These are phyloP conservation scores for Nakazawaea wyomingensis DNA, from an alignment of 805 yeast species.

Conservation along the genomic window DNA sequence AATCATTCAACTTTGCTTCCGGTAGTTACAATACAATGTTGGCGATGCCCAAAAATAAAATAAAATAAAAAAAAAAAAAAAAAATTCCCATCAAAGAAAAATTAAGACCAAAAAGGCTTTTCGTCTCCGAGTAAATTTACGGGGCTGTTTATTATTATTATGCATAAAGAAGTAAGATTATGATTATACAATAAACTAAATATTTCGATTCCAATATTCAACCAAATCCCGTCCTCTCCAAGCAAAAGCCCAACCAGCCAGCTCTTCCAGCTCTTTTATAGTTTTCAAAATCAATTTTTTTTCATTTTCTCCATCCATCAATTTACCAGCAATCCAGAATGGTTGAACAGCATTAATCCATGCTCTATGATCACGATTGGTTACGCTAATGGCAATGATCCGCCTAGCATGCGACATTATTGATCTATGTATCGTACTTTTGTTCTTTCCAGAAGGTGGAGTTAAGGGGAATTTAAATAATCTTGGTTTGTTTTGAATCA, in stretches of 20 bases:
- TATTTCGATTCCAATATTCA: constrained; percentile 21
- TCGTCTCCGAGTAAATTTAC: no score
- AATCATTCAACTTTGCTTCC: no score
- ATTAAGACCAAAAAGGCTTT: not conserved
- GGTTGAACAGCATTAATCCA: constrained; percentile 23
- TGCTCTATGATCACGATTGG: constrained; percentile 25
- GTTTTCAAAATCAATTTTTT: constrained; percentile 21
- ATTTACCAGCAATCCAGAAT: constrained; percentile 21
- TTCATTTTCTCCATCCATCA: constrained; percentile 20
- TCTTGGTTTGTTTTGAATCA: constrained; percentile 36
- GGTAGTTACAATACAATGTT: no score
- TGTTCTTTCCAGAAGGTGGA: constrained; percentile 5
- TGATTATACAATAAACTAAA: no score
- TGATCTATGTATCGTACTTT: constrained; percentile 9
- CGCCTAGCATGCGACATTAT: constrained; percentile 28
- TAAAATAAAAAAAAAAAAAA: not conserved
- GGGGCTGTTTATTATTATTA: no score
- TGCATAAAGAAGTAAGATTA: no score
- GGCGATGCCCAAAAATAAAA: no score
- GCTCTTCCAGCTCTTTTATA: constrained; percentile 20
- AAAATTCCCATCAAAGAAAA: not conserved
- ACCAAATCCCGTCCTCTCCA: constrained; percentile 23
- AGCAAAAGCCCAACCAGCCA: constrained; percentile 23
- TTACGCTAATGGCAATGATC: constrained; percentile 29
- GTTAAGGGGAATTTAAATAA: constrained; percentile 21